Percentiles rank a stretch among this genome's conserved stretches.
phyloP scores from a whole-genome alignment of 2,329 filamentous ascomycete species.

The Berkeleyomyces rouxiae region DNA sequence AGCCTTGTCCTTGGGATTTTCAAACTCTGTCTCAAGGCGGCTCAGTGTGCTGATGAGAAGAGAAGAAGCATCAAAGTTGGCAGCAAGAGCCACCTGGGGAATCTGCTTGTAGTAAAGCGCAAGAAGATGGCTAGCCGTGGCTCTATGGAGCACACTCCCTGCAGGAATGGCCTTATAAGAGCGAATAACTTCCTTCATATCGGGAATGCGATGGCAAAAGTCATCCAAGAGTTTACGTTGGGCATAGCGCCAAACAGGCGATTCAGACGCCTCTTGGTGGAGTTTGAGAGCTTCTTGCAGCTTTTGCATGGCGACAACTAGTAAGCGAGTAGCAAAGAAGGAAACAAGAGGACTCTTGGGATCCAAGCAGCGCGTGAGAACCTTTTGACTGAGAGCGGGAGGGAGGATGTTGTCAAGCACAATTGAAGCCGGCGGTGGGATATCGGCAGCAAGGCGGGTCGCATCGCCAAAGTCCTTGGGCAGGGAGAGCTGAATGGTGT shows the following conservation, averaged over 20 bases:
- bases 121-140: constrained; percentile 62
- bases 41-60: constrained; percentile 54
- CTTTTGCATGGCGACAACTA: constrained; percentile 68
- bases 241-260: constrained; percentile 50
- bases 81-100: constrained; percentile 61
- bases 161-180: constrained; percentile 53
- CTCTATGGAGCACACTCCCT: constrained; percentile 57
- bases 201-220: constrained; percentile 63
- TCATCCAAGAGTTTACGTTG: constrained; percentile 50
- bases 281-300: constrained; percentile 46
- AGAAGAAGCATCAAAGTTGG: constrained; percentile 76
- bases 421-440: constrained; percentile 63
- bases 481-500: constrained; percentile 56
- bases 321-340: constrained; percentile 66
- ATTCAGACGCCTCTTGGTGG: constrained; percentile 25
- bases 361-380: constrained; percentile 61
- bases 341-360: constrained; percentile 63
- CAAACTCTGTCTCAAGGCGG: constrained; percentile 37
- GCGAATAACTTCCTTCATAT: constrained; percentile 63
- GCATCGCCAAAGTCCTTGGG: constrained; percentile 55
- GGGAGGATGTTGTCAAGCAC: constrained; percentile 79
- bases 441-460: constrained; percentile 37
- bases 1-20: constrained; percentile 32
- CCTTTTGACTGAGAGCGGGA: constrained; percentile 62
- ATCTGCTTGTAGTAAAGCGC: constrained; percentile 72